Evolutionary conservation across 495 filamentous ascomycete genomes (phyloP).

Genomic region (Tuber indicum): DNA sequence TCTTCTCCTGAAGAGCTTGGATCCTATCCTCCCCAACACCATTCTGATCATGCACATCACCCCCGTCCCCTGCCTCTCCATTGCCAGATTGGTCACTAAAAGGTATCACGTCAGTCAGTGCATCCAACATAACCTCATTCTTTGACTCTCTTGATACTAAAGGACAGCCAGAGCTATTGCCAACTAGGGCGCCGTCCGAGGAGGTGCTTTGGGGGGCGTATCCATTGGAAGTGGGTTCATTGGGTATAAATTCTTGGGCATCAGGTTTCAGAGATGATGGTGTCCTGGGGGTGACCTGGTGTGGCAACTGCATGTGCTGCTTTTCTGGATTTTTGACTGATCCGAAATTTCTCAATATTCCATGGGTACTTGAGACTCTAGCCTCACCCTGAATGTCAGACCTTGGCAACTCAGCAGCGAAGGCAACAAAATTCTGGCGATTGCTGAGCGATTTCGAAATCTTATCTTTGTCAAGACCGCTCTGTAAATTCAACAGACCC

Average conservation of each 20-base stretch:
- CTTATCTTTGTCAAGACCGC: not conserved
- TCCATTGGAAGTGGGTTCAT: slow-evolving; percentile 20
- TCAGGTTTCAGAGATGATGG: slow-evolving; percentile 33
- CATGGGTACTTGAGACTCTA: slow-evolving; percentile 21
- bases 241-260: slow-evolving; percentile 33
- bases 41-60: slow-evolving; percentile 6
- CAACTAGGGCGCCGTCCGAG: slow-evolving; percentile 14
- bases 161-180: not conserved
- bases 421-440: slow-evolving; percentile 20
- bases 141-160: not conserved
- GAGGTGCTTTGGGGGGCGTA: slow-evolving; percentile 25
- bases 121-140: not conserved
- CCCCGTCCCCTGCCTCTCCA: slow-evolving; percentile 3
- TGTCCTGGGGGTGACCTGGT: slow-evolving; percentile 19
- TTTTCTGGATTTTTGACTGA: slow-evolving; percentile 19
- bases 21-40: slow-evolving; percentile 11
- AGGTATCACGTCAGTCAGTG: not conserved
- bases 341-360: slow-evolving; percentile 20
- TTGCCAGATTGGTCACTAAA: slow-evolving; percentile 1
- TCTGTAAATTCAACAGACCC: not conserved
- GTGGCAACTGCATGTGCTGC: slow-evolving; percentile 8
- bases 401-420: slow-evolving; percentile 16
- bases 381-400: slow-evolving; percentile 21
- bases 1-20: slow-evolving; percentile 24
- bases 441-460: not conserved